phyloP scores from a whole-genome alignment of 306 rosid genomes.

The Amphicarpaea edgeworthii region DNA sequence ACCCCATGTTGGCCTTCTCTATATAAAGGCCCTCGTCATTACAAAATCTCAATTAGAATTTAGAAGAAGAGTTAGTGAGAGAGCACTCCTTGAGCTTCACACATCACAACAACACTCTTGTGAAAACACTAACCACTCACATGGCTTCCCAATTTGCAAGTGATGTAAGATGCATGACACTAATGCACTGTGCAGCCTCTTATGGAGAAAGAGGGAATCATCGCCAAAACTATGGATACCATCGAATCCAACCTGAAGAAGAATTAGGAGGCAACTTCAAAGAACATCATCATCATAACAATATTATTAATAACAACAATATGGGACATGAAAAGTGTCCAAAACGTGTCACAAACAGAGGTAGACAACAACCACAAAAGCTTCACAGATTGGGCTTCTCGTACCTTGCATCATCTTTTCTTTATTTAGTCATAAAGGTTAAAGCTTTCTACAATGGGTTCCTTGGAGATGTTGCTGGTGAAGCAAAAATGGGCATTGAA shows the following conservation, averaged over 20 bases:
- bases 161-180: slow-evolving; percentile 33
- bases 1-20: slow-evolving; percentile 34
- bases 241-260: slow-evolving; percentile 40
- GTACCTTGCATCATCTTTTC: slow-evolving; percentile 59
- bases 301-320: neutral
- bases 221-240: slow-evolving; percentile 39
- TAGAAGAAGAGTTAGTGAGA: slow-evolving; percentile 33
- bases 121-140: slow-evolving; percentile 5
- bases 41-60: slow-evolving; percentile 36
- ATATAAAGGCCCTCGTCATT: slow-evolving; percentile 41
- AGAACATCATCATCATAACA: neutral
- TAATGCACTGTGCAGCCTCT: slow-evolving; percentile 40
- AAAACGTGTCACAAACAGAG: slow-evolving; percentile 37
- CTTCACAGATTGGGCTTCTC: slow-evolving; percentile 52
- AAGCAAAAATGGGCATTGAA: slow-evolving; percentile 46
- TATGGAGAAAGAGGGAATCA: slow-evolving; percentile 40
- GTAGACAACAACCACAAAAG: slow-evolving; percentile 46
- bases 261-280: slow-evolving; percentile 37
- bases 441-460: slow-evolving; percentile 62
- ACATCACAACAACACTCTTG: slow-evolving; percentile 1
- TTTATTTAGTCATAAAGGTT: slow-evolving; percentile 57
- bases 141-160: slow-evolving; percentile 52
- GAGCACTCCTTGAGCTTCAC: slow-evolving; percentile 44
- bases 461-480: slow-evolving; percentile 53
- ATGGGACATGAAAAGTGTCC: slow-evolving; percentile 27